Conservation (phyloP, 345 rosid genomes). For the Camelina hispida region DNA sequence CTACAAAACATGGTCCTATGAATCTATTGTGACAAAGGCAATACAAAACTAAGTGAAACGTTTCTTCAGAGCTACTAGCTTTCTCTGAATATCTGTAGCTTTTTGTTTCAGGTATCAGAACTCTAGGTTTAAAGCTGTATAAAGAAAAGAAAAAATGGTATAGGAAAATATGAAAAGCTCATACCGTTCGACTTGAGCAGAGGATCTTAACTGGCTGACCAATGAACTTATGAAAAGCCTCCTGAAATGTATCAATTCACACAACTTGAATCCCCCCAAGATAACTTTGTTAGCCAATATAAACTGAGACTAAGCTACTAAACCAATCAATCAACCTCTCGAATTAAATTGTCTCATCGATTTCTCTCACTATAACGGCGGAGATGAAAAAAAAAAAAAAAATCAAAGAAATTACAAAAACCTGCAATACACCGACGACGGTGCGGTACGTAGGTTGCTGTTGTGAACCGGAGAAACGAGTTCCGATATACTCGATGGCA, state of each 20-base stretch:
- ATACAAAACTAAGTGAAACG: slow-evolving; percentile 12
- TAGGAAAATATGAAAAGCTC: slow-evolving; percentile 26
- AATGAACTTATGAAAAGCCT: slow-evolving; percentile 81
- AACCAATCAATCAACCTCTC: background rate
- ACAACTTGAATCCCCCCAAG: background rate
- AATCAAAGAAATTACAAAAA: slow-evolving; percentile 7
- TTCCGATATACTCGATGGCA: slow-evolving; percentile 85
- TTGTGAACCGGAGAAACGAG: slow-evolving; percentile 88
- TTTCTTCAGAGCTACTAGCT: background rate
- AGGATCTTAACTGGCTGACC: slow-evolving; percentile 83
- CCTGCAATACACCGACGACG: slow-evolving; percentile 87
- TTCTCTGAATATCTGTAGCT: background rate
- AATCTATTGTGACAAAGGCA: slow-evolving; percentile 15
- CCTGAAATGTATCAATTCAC: slow-evolving; percentile 49
- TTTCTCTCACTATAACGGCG: no score
- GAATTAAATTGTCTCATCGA: background rate
- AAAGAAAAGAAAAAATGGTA: background rate
- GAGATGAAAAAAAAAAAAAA: background rate
- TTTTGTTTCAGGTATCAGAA: background rate
- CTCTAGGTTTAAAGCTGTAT: no score
- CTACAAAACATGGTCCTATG: background rate
- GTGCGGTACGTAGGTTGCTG: slow-evolving; percentile 74
- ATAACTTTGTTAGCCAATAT: background rate
- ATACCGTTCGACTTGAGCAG: slow-evolving; percentile 89
- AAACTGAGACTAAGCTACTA: background rate